Evolutionary conservation across 352 stramenopile genomes (phyloP).

Genomic region (Phytophthora citricola): DNA sequence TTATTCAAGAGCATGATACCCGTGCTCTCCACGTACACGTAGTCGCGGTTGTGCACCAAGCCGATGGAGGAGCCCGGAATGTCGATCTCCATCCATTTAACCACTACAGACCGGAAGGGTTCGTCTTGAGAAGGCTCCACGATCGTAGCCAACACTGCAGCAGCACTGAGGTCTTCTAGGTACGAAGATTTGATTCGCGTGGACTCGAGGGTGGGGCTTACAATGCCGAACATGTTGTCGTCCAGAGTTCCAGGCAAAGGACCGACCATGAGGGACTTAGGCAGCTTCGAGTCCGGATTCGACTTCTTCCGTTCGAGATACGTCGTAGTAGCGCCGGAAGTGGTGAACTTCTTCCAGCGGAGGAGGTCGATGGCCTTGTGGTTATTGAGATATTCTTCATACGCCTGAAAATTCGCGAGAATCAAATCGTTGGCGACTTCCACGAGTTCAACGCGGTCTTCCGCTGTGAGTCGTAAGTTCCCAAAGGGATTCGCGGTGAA

Average conservation of each 20-base stretch:
- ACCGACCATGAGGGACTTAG: slow-evolving; percentile 31
- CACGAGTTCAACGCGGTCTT: slow-evolving; percentile 18
- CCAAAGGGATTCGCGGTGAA: slow-evolving; percentile 28
- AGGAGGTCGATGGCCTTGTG: slow-evolving; percentile 12
- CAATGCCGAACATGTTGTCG: slow-evolving; percentile 48
- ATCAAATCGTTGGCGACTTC: slow-evolving; percentile 16
- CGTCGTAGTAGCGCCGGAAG: slow-evolving; percentile 3
- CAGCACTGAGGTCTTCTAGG: slow-evolving; percentile 31
- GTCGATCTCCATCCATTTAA: slow-evolving; percentile 47
- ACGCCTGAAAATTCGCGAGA: slow-evolving; percentile 13
- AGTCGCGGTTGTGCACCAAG: slow-evolving; percentile 32
- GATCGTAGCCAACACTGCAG: slow-evolving; percentile 48
- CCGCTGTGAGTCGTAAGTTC: slow-evolving; percentile 2
- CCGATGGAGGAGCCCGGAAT: slow-evolving; percentile 10
- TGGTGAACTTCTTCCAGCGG: slow-evolving; percentile 25
- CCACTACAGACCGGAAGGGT: slow-evolving; percentile 41
- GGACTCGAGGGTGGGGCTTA: slow-evolving; percentile 33
- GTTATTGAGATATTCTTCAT: slow-evolving; percentile 16
- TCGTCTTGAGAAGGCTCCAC: slow-evolving; percentile 45
- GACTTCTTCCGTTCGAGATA: slow-evolving; percentile 21
- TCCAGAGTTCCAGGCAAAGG: slow-evolving; percentile 34
- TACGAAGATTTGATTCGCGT: slow-evolving; percentile 34
- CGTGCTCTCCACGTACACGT: slow-evolving; percentile 29
- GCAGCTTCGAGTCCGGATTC: slow-evolving; percentile 20
- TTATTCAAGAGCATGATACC: slow-evolving; percentile 14